A percentile compares a stretch with the other conserved stretches of the same genome.
These are phyloP conservation scores for Solanum pimpinellifolium DNA, from an alignment of 257 asterid species.

Conservation along the genomic window DNA sequence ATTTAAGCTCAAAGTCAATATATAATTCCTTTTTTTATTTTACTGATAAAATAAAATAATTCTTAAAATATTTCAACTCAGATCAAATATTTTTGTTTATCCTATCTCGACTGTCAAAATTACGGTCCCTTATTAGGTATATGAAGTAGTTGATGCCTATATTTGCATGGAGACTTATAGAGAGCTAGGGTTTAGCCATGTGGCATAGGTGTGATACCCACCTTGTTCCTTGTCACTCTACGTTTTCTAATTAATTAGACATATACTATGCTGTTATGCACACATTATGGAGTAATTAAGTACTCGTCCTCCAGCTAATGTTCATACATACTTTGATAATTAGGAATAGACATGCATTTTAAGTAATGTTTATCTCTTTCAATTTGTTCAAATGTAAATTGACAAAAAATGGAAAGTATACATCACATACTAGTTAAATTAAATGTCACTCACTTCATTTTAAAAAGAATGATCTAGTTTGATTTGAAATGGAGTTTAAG, in stretches of 20 bases:
- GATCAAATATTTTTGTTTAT: neutral
- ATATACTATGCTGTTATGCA: neutral
- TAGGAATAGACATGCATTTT: neutral
- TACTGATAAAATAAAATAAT: neutral
- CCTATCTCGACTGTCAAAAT: neutral
- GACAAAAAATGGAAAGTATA: neutral
- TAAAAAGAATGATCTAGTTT: rapidly evolving
- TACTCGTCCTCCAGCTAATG: neutral
- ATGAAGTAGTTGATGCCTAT: neutral
- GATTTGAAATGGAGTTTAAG: too few relatives aligned
- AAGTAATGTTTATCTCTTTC: neutral
- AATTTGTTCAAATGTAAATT: neutral
- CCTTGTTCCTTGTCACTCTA: neutral
- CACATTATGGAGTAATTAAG: neutral
- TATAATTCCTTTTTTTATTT: too few relatives aligned
- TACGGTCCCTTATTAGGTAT: neutral
- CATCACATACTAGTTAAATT: neutral
- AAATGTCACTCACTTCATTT: neutral
- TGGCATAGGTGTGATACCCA: neutral
- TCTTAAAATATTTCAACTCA: too few relatives aligned
- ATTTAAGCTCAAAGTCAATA: too few relatives aligned
- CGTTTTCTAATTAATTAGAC: neutral
- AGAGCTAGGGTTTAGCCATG: constrained; percentile 5
- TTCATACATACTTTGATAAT: neutral
- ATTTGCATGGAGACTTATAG: neutral